phyloP scores from a whole-genome alignment of 1,139 yeast species.

The Hemisphaericaspora xylofermentans region DNA sequence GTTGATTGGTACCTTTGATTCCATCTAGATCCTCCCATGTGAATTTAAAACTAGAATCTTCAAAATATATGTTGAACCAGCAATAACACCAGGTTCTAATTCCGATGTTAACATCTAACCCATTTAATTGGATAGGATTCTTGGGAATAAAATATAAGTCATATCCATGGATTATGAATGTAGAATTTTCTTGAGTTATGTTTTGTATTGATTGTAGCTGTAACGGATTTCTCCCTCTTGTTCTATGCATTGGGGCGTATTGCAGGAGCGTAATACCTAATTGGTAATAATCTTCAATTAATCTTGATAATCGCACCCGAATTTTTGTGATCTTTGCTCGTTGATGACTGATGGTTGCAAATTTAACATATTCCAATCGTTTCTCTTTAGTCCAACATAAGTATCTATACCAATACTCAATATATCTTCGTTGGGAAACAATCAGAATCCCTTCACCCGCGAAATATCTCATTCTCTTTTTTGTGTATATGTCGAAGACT shows the following conservation, averaged over 20 bases:
- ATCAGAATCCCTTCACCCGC: slow-evolving; percentile 73
- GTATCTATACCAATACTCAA: slow-evolving; percentile 55
- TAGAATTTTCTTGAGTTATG: slow-evolving; percentile 4
- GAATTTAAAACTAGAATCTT: slow-evolving; percentile 7
- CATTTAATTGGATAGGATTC: neutral
- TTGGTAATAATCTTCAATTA: neutral
- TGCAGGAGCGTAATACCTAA: slow-evolving; percentile 6
- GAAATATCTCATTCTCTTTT: slow-evolving; percentile 55
- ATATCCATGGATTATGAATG: neutral
- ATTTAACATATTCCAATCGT: neutral
- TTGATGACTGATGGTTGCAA: neutral
- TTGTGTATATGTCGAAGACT: slow-evolving; percentile 55
- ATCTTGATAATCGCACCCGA: neutral
- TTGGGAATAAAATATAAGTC: slow-evolving; percentile 1
- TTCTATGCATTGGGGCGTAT: neutral
- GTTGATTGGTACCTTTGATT: slow-evolving; percentile 54
- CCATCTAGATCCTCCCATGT: slow-evolving; percentile 73
- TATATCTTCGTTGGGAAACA: slow-evolving; percentile 63
- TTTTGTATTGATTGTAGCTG: slow-evolving; percentile 1
- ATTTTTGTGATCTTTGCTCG: neutral
- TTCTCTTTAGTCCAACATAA: slow-evolving; percentile 12
- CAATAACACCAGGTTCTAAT: slow-evolving; percentile 13
- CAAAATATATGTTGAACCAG: slow-evolving; percentile 16
- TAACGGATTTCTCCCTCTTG: neutral
- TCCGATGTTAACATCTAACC: slow-evolving; percentile 11